phyloP scores from a whole-genome alignment of 2,329 filamentous ascomycete species.

The Penicillium frequentans region DNA sequence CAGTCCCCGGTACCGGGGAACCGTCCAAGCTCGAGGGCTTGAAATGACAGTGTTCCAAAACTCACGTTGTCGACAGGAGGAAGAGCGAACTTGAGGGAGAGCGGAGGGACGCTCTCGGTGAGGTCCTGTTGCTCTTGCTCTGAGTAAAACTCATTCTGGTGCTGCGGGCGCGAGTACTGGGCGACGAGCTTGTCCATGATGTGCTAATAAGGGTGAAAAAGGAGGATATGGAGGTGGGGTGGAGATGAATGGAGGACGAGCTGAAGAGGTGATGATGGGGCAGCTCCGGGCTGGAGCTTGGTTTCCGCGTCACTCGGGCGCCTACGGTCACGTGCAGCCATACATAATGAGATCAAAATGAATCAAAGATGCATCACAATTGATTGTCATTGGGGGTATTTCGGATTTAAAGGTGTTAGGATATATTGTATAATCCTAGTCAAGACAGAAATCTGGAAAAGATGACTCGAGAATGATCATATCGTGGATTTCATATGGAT shows the following conservation, averaged over 20 bases:
- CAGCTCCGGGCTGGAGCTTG: conserved; percentile 28
- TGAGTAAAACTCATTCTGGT: conserved; percentile 69
- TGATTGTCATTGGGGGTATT: background rate
- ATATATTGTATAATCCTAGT: fast-evolving
- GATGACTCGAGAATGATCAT: background rate
- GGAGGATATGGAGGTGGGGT: conserved; percentile 5
- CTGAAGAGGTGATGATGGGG: conserved; percentile 18
- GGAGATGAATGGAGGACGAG: conserved; percentile 14
- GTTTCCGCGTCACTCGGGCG: conserved; percentile 38
- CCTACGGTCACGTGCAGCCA: conserved; percentile 31
- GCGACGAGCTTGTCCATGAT: conserved; percentile 91
- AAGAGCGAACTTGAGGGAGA: conserved; percentile 92
- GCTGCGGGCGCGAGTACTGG: conserved; percentile 79
- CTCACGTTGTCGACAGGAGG: conserved; percentile 87
- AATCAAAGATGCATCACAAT: background rate
- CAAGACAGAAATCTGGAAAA: background rate
- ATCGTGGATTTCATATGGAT: background rate
- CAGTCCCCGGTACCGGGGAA: background rate
- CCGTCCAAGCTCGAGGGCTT: background rate
- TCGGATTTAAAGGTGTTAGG: background rate
- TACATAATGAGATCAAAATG: background rate
- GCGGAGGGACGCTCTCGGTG: conserved; percentile 67
- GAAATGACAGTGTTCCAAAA: conserved; percentile 9
- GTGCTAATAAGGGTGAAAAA: conserved; percentile 10
- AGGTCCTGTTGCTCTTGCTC: conserved; percentile 75